Conservation (phyloP, 2,329 filamentous ascomycete species). For the Tolypocladium guangdongense region DNA sequence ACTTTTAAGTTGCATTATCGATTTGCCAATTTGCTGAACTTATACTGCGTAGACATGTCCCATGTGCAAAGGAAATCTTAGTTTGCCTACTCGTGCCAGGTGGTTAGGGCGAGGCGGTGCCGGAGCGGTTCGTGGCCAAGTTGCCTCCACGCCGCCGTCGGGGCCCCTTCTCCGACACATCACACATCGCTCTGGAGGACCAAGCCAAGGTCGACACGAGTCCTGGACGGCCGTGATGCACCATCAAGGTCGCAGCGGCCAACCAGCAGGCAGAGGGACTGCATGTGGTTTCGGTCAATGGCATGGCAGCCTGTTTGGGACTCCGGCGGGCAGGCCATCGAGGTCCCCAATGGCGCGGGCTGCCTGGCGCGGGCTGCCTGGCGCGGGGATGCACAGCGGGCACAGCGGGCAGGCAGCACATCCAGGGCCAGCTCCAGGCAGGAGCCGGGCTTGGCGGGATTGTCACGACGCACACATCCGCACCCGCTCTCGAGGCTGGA, state of each 20-base stretch:
- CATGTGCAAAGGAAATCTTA: no score
- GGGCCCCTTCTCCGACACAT: background rate
- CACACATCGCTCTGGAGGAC: no score
- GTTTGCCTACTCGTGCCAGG: no score
- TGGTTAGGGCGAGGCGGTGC: background rate
- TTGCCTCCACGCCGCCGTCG: background rate
- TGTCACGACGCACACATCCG: no score
- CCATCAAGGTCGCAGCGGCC: background rate
- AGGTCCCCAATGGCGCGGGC: background rate
- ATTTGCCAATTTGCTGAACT: background rate
- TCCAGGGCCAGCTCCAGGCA: background rate
- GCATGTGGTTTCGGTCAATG: background rate
- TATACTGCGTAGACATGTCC: no score
- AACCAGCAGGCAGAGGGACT: background rate
- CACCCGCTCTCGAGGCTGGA: background rate
- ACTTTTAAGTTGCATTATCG: background rate
- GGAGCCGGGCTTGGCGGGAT: no score
- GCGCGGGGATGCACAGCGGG: no score
- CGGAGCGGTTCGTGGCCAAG: background rate
- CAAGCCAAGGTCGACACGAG: background rate
- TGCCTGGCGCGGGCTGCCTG: background rate
- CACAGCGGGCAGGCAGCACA: no score
- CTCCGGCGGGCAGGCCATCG: background rate
- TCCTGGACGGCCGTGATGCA: background rate
- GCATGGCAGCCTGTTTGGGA: background rate